Conservation (phyloP, 2,329 filamentous ascomycete species). For the Clarireedia homoeocarpa region DNA sequence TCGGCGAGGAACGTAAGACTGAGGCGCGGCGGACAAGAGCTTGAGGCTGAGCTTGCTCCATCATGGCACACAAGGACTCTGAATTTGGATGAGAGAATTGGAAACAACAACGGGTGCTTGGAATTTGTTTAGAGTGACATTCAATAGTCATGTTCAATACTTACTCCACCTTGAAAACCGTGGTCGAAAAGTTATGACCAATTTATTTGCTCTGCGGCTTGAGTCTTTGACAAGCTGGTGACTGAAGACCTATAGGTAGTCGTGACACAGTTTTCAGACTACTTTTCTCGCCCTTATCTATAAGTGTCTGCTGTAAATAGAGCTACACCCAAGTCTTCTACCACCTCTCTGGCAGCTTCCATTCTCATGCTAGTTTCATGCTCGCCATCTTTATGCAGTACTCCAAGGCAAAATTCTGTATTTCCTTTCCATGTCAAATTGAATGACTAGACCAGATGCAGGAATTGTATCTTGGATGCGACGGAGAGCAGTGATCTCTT, state of each 20-base stretch:
- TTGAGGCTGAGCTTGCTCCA: background rate
- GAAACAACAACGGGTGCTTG: background rate
- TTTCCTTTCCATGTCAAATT: too few relatives aligned
- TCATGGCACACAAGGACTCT: background rate
- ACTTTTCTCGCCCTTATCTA: too few relatives aligned
- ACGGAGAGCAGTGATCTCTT: too few relatives aligned
- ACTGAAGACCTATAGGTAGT: background rate
- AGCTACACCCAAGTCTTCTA: too few relatives aligned
- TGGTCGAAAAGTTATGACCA: background rate
- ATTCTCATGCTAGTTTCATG: too few relatives aligned
- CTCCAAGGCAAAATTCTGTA: too few relatives aligned
- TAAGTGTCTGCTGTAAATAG: too few relatives aligned
- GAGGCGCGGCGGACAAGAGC: background rate
- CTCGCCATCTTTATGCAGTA: too few relatives aligned
- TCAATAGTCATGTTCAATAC: background rate
- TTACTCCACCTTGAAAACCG: background rate
- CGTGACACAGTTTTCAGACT: too few relatives aligned
- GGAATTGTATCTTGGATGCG: too few relatives aligned
- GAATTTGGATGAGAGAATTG: background rate
- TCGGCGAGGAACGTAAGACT: background rate
- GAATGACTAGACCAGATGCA: too few relatives aligned
- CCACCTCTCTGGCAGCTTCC: too few relatives aligned
- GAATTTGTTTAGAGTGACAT: background rate
- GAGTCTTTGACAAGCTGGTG: background rate
- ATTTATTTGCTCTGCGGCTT: background rate